These are phyloP conservation scores for Yamadazyma friedrichii DNA, from an alignment of 1,139 yeast species.

Conservation along the genomic window DNA sequence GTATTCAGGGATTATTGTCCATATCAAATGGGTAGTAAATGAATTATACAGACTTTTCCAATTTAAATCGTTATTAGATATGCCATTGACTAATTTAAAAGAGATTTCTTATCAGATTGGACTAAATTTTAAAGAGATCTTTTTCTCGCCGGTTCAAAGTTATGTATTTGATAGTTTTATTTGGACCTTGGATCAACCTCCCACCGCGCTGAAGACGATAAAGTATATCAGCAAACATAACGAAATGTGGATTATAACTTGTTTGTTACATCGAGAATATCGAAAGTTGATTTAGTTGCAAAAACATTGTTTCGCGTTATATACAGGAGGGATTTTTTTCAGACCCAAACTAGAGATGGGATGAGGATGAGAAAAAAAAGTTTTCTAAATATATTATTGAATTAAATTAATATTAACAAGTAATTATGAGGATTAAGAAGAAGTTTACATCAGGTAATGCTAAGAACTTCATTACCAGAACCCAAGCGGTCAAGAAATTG, in stretches of 20 bases:
- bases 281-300: not conserved
- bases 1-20: conserved; percentile 4
- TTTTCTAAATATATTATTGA: conserved; percentile 5
- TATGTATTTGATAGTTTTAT: too few species aligned
- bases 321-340: not conserved
- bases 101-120: conserved; percentile 14
- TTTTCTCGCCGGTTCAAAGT: conserved; percentile 12
- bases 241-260: conserved; percentile 17
- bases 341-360: too few species aligned
- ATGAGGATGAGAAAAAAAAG: conserved; percentile 6
- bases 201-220: not conserved
- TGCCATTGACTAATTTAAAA: conserved; percentile 17
- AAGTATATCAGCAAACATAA: conserved; percentile 14
- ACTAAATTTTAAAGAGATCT: conserved; percentile 12
- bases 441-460: conserved; percentile 89
- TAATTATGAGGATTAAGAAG: conserved; percentile 54
- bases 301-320: not conserved
- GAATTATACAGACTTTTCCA: conserved; percentile 5
- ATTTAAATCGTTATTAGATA: conserved; percentile 6
- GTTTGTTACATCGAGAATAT: conserved; percentile 11
- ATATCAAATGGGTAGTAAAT: conserved; percentile 5
- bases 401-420: not conserved
- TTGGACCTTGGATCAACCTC: too few species aligned
- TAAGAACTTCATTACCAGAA: conserved; percentile 87
- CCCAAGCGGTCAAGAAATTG: conserved; percentile 89